phyloP scores from a whole-genome alignment of 805 yeast species.

The Komagataella kurtzmanii region DNA sequence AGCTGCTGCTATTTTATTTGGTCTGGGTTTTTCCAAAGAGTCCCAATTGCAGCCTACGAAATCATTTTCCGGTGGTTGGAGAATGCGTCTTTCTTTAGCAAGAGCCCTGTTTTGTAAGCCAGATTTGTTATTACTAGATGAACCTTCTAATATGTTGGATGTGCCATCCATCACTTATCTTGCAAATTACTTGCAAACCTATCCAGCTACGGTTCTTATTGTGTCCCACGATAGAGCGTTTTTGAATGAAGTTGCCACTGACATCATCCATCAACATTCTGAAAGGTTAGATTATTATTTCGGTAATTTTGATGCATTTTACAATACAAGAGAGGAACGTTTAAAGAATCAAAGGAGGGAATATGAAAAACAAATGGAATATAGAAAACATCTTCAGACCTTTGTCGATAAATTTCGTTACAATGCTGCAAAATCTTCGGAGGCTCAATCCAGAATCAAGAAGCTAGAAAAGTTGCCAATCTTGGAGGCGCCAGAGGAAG shows the following conservation, averaged over 20 bases:
- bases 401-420: slow-evolving; percentile 95
- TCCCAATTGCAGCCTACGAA: slow-evolving; percentile 78
- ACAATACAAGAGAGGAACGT: slow-evolving; percentile 90
- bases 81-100: slow-evolving; percentile 97
- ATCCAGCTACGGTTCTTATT: slow-evolving; percentile 85
- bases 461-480: slow-evolving; percentile 90
- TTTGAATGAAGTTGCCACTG: slow-evolving; percentile 96
- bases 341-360: slow-evolving; percentile 86
- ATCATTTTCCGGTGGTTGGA: slow-evolving; percentile 98
- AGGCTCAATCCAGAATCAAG: slow-evolving; percentile 96
- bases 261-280: slow-evolving; percentile 93
- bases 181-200: slow-evolving; percentile 79
- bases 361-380: slow-evolving; percentile 95
- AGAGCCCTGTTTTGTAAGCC: slow-evolving; percentile 97
- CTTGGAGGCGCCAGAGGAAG: slow-evolving; percentile 91
- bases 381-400: slow-evolving; percentile 82
- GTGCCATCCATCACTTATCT: slow-evolving; percentile 94
- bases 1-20: slow-evolving; percentile 87
- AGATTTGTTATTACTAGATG: slow-evolving; percentile 84
- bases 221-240: slow-evolving; percentile 98
- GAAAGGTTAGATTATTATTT: slow-evolving; percentile 93
- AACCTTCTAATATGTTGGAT: slow-evolving; percentile 99
- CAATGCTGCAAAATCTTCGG: slow-evolving; percentile 94
- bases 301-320: slow-evolving; percentile 89
- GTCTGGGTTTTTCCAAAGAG: slow-evolving; percentile 86